Evolutionary conservation across 2,329 filamentous ascomycete genomes (phyloP), one percentile per base, ranked within the genome.

Genomic region (Claviceps monticola): DNA sequence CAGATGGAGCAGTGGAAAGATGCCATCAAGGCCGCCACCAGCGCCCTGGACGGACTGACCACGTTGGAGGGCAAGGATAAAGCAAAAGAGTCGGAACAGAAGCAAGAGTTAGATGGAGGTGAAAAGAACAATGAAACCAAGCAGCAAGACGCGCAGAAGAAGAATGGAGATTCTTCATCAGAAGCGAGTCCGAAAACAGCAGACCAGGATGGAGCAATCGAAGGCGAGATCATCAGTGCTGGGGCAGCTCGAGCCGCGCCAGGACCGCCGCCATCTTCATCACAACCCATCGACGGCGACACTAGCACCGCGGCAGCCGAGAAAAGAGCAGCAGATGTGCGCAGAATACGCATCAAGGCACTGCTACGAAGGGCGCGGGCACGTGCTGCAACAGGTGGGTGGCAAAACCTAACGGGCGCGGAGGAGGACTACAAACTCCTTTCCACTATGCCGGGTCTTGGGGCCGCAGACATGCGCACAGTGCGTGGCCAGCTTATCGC

Each of bases 1-100:
- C 94, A 94, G 64, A 73, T 94, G 3, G 75, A 82, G 55, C 83
- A 91, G 55, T 96, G 89, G 87, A 88, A 90, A 58, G 82, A 87
- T 34, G 87, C 88, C 9, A 76, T 89, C 44, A 82, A 83, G 48
- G 76, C 79, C 9, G 89, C 90, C 1, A 86, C 82, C 0, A 74
- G 78, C 11, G 83, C 88, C 2, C 64, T 97, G 0, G 83, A 90
- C 11, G 75, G 78, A 0, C 69, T 97, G n/a, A 80, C 85, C 55
- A 74, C 76, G 29, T 61, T 91, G 58, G 68, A 75, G 49, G 41
- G 41, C 11, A 23, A 62, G 59, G 14, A 23, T 14, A 46, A 14
- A 7, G 44, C 0, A 11, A 39, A 26, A 23, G 62, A 68, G 1
- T 68, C 70, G 42, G 74, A 75, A 46, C 72, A 70, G 42, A 74